These are phyloP conservation scores for Batkoa obscura DNA, from an alignment of 371 early-diverging fungal genomes.

Conservation along the genomic window DNA sequence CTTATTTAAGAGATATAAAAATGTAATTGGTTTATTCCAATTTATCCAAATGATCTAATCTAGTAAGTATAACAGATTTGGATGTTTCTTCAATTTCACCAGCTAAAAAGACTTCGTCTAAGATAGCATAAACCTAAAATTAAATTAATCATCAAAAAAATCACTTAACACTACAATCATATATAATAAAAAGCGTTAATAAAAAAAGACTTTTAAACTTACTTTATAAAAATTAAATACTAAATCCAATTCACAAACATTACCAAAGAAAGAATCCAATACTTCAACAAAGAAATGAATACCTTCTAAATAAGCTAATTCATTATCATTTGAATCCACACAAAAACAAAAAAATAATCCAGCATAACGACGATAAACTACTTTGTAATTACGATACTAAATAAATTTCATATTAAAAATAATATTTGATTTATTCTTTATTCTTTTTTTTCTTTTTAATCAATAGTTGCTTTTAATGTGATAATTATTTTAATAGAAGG, in stretches of 20 bases:
- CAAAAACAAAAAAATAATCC: slow-evolving; percentile 94
- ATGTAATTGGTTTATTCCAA: no score
- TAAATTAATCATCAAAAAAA: background rate
- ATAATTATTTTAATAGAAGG: no score
- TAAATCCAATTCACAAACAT: slow-evolving; percentile 92
- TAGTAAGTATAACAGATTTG: slow-evolving; percentile 46
- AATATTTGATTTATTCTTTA: no score
- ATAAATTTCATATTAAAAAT: background rate
- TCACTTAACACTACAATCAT: no score
- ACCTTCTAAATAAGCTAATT: slow-evolving; percentile 80
- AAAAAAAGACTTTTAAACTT: slow-evolving; percentile 6
- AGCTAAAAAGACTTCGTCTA: slow-evolving; percentile 93
- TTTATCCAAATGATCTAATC: slow-evolving; percentile 60
- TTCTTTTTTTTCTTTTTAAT: no score
- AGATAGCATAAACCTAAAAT: slow-evolving; percentile 76
- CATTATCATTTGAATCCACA: slow-evolving; percentile 93
- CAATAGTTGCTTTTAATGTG: no score
- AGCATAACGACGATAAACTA: slow-evolving; percentile 93
- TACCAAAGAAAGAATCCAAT: slow-evolving; percentile 90
- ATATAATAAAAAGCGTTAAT: no score
- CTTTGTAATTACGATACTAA: slow-evolving; percentile 79
- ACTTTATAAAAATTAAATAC: slow-evolving; percentile 95
- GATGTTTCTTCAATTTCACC: slow-evolving; percentile 96
- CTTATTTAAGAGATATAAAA: no score
- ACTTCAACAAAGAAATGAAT: slow-evolving; percentile 98